Base-by-base conservation (phyloP, 2,329 filamentous ascomycete species). In the Alternaria solani region DNA sequence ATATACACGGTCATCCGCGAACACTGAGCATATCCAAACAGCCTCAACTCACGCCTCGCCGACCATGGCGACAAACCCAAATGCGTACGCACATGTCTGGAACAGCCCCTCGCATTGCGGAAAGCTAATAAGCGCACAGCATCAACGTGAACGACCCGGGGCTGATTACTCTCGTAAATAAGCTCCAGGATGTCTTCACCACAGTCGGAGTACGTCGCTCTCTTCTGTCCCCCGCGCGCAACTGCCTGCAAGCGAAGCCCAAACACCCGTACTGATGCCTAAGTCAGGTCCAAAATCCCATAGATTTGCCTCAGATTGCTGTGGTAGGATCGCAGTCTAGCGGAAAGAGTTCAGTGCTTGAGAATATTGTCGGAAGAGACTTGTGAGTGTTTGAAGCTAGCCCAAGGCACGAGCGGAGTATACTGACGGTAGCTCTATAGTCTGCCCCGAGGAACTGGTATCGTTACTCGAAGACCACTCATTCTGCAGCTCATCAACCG, bases 251-350 rank as follows among this genome's bases (percentile, higher is more conserved):
- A 42, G 56, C 38, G 43, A 39, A 32, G 57, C 51, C 23, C 62
- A 57, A 62, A 52, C 47, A 30, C 61, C 47, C 51, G 59, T 70
- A 65, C 75, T 80, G 70, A 80, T 70, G 65, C 71, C 67, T 69
- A 56, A 48, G 43, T 52, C 69, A 90, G 88, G 95, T 98, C 76
- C 95, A 97, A 87, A 99, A 99, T 82, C 95, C 95, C 64, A 99
- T 99, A 85, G 95, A 99, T 84, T 84, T 99, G 66, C 95, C 95
- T 56, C 95, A 99, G 84, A 99, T 99, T 79, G 94, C 91, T 71
- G 95, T 99, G 70, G 95, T 99, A 59, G 95, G 95, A 76, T 97
- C 94, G 81, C 95, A 99, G 84, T 99, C 95, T 20, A 97, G 94
- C 81, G 95, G 95, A 83, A 99, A 99, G 89, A 97, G 93, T 86